These are phyloP conservation scores for Echinochloa phyllopogon DNA, from an alignment of 176 grass and related monocot species.

Conservation along the genomic window DNA sequence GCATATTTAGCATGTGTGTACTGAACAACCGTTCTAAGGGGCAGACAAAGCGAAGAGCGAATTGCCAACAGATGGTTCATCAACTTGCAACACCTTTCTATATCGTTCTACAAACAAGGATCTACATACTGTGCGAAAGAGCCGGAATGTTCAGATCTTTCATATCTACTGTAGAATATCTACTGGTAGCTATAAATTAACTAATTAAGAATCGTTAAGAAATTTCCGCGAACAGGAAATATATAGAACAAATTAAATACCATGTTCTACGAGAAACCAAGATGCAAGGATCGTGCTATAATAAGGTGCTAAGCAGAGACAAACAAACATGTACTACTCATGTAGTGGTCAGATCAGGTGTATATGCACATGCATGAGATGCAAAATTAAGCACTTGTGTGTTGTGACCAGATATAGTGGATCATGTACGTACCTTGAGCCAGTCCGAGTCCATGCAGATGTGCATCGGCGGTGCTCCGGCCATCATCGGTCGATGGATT, in stretches of 20 bases:
- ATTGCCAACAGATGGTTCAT: neutral
- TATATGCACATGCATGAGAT: neutral
- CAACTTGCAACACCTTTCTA: neutral
- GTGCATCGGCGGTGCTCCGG: constrained; percentile 71
- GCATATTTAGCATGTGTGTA: neutral
- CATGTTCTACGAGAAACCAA: neutral
- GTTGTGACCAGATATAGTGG: neutral
- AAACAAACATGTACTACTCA: too few species aligned
- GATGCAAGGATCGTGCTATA: neutral
- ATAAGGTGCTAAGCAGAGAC: neutral
- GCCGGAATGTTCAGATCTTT: neutral
- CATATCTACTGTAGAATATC: neutral
- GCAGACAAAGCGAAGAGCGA: neutral
- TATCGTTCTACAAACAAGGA: neutral
- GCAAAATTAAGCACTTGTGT: neutral
- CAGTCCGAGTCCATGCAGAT: constrained; percentile 90
- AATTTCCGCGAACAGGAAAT: neutral
- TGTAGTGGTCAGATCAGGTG: neutral
- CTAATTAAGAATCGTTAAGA: neutral
- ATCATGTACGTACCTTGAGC: constrained; percentile 67
- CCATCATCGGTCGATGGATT: constrained; percentile 49
- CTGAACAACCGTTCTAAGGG: neutral
- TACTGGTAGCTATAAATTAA: neutral
- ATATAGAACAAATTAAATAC: neutral
- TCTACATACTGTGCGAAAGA: too few species aligned